phyloP scores from a whole-genome alignment of 2,329 filamentous ascomycete species.

The Colletotrichum aenigma region DNA sequence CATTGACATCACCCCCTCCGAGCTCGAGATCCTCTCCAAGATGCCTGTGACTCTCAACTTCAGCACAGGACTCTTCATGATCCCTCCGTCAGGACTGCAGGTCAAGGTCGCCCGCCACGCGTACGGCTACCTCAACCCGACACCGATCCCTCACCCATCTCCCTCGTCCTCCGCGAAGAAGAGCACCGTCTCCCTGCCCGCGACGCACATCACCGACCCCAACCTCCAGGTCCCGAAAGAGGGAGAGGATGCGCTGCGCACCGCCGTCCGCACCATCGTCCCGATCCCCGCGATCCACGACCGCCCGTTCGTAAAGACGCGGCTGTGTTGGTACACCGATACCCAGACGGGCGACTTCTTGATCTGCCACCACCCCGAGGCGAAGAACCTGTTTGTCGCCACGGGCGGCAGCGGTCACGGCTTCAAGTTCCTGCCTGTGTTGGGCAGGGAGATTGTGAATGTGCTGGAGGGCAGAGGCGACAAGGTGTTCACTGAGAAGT shows the following conservation, averaged over 20 bases:
- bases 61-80: constrained; percentile 73
- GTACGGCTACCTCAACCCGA: constrained; percentile 68
- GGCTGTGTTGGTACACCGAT: constrained; percentile 79
- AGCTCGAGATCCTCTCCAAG: constrained; percentile 67
- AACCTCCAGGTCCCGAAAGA: constrained; percentile 59
- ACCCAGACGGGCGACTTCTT: constrained; percentile 75
- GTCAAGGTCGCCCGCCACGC: constrained; percentile 74
- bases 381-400: constrained; percentile 62
- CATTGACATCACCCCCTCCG: constrained; percentile 72
- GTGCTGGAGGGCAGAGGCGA: constrained; percentile 52
- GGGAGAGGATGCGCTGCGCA: constrained; percentile 64
- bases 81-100: constrained; percentile 66
- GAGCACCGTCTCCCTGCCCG: constrained; percentile 39
- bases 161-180: neutral
- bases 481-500: constrained; percentile 59
- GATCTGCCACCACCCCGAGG: constrained; percentile 69
- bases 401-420: constrained; percentile 69
- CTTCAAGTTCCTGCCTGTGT: constrained; percentile 72
- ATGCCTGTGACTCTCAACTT: constrained; percentile 79
- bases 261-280: constrained; percentile 64
- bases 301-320: constrained; percentile 64
- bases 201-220: constrained; percentile 54
- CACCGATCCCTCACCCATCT: constrained; percentile 31
- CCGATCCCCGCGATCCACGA: constrained; percentile 59
- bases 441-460: constrained; percentile 66